Evolutionary conservation across 2,329 filamentous ascomycete genomes (phyloP).

Genomic region (Knoxdaviesia capensis): DNA sequence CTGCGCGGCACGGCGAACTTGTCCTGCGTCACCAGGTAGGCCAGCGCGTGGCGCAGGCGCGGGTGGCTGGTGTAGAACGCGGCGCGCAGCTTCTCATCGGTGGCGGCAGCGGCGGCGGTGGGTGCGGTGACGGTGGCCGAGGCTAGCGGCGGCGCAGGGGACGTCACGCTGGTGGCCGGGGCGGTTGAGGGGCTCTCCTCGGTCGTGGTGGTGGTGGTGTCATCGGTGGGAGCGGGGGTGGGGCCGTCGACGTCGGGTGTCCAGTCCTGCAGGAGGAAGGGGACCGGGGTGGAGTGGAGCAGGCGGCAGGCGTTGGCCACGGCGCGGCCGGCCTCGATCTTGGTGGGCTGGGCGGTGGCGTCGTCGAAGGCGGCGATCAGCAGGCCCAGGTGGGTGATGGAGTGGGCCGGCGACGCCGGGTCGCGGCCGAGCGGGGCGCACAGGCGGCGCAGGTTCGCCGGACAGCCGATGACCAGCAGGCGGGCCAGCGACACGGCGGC

Average conservation of each 20-base stretch:
- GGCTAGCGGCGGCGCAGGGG: too few species aligned
- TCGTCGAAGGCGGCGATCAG: conserved; percentile 18
- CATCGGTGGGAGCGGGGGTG: neutral
- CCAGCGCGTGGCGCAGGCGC: conserved; percentile 20
- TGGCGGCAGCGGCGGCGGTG: conserved; percentile 3
- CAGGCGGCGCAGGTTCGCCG: conserved; percentile 28
- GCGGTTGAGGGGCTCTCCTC: too few species aligned
- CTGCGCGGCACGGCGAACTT: conserved; percentile 39
- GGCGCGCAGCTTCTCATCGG: conserved; percentile 9
- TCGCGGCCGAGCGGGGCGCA: conserved; percentile 19
- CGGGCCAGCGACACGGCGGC: conserved; percentile 36
- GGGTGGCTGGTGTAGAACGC: conserved; percentile 25
- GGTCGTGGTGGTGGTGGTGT: neutral
- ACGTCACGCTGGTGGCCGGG: too few species aligned
- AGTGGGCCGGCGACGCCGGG: conserved; percentile 5
- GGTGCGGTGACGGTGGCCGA: neutral
- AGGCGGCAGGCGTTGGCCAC: conserved; percentile 31
- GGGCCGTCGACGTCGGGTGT: conserved; percentile 11
- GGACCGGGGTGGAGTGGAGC: conserved; percentile 22
- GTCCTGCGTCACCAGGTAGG: conserved; percentile 31
- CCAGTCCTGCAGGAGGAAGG: conserved; percentile 12
- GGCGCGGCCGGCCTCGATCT: conserved; percentile 37
- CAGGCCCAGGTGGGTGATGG: conserved; percentile 6
- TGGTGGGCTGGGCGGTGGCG: conserved; percentile 27
- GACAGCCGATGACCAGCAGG: conserved; percentile 31